Conservation (phyloP, 495 filamentous ascomycete species). For the Clohesyomyces aquaticus region DNA sequence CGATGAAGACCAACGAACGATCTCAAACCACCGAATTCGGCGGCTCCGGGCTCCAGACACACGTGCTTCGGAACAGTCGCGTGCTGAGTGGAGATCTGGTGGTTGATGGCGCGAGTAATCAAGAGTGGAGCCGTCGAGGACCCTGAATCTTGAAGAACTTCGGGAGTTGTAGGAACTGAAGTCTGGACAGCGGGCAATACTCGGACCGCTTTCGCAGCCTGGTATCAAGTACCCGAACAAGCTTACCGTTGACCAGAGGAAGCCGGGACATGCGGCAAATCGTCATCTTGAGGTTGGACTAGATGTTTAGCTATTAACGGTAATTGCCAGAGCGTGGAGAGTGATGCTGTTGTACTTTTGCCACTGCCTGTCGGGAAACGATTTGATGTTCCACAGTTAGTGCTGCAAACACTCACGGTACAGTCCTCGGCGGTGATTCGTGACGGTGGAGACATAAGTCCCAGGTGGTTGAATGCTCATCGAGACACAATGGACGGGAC, state of each 20-base stretch:
- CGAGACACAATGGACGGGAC: background rate
- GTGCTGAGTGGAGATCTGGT: conserved; percentile 11
- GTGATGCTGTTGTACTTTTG: background rate
- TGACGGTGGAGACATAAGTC: no score
- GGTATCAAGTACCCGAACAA: conserved; percentile 4
- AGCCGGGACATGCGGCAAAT: conserved; percentile 1
- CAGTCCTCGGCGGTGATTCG: no score
- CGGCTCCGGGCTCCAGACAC: conserved; percentile 17
- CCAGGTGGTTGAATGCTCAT: no score
- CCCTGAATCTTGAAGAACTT: conserved; percentile 5
- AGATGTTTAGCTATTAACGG: no score
- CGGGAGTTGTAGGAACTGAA: conserved; percentile 32
- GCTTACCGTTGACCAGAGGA: conserved; percentile 3
- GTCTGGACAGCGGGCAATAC: background rate
- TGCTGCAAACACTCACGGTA: background rate
- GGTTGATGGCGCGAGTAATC: conserved; percentile 8
- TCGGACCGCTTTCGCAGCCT: conserved; percentile 22
- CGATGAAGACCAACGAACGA: no score
- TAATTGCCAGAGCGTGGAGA: no score
- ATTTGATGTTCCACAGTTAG: background rate
- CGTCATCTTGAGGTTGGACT: background rate
- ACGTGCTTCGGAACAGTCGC: conserved; percentile 28
- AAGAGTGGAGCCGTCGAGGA: conserved; percentile 10
- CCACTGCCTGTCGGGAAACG: background rate
- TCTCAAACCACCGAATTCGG: background rate